Evolutionary conservation across 106 monocot species (phyloP), one percentile per base, ranked within the genome.

Genomic region (Dendrobium catenatum): DNA sequence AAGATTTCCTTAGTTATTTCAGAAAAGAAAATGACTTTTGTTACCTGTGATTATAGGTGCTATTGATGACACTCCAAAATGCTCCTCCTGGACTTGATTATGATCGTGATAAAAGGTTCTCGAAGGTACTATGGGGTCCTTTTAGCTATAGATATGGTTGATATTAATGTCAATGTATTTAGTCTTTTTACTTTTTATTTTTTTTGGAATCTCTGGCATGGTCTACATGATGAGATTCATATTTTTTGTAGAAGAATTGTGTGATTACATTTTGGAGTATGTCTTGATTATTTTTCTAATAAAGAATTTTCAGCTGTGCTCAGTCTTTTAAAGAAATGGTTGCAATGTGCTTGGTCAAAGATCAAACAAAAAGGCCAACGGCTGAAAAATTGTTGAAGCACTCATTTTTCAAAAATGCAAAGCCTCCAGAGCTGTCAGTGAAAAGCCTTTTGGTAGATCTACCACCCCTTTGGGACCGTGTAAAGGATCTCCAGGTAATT

Each of bases 261-360:
- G 70, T 76, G 76, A 42, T 76, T 76, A 47, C 42, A 24, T 48
- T 76, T 18, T 49, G 41, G 11, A 26, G 9, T 20, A 42, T 76
- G 49, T 42, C 48, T 76, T 76, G 46, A 40, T 84, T 89, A 81
- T 78, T 85, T 26, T 89, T 87, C 91, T 93, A 85, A 95, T 78
- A 86, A 70, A 58, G 72, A 58, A 86, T 77, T 88, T 91, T 83
- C 91, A 93, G 91, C 87, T 80, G 87, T 90, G 83, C 86, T 86
- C 93, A 94, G 91, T 90, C 94, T 70, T 97, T 94, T 81, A 97
- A 97, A 86, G 94, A 97, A 86, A 97, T 97, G 97, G 94, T 97
- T 79, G 94, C 94, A 29, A 97, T 97, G 97, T 97, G 97, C 87
- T 89, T 97, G 90, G 97, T 94, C 70, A 97, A 97, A 92, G 97